These are phyloP conservation scores for Fusarium sp. DNA, from an alignment of 2,329 filamentous ascomycete genomes.

Conservation along the genomic window DNA sequence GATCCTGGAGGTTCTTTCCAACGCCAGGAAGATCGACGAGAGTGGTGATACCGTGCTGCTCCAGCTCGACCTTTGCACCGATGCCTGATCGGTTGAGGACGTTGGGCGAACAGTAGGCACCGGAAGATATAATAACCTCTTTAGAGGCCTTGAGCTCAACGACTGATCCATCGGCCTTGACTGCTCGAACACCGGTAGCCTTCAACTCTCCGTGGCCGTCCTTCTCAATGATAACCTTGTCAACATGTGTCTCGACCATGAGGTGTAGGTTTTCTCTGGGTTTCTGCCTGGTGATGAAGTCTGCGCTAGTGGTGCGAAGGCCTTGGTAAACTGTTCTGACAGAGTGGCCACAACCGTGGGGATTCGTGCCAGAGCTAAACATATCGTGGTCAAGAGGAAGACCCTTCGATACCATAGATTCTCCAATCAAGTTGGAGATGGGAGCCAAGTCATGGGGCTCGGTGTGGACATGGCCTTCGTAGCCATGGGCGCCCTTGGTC, in stretches of 20 bases:
- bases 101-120: conserved; percentile 61
- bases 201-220: conserved; percentile 46
- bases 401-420: conserved; percentile 64
- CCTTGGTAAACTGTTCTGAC: conserved; percentile 63
- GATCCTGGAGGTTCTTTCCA: conserved; percentile 61
- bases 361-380: conserved; percentile 54
- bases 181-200: conserved; percentile 55
- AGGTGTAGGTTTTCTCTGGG: conserved; percentile 57
- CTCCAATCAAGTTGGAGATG: conserved; percentile 63
- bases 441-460: conserved; percentile 67
- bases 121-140: conserved; percentile 54
- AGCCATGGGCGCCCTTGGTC: conserved; percentile 57
- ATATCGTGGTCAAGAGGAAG: conserved; percentile 66
- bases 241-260: conserved; percentile 58
- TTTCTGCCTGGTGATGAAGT: conserved; percentile 57
- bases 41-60: conserved; percentile 52
- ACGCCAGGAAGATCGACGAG: conserved; percentile 57
- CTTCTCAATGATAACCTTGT: conserved; percentile 59
- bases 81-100: conserved; percentile 64
- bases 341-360: conserved; percentile 65
- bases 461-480: conserved; percentile 61
- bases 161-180: conserved; percentile 53
- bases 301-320: conserved; percentile 61
- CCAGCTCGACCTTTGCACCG: conserved; percentile 54
- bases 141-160: conserved; percentile 52